These are phyloP conservation scores for Trichophyton benhamiae DNA, from an alignment of 2,329 filamentous ascomycete genomes.

Conservation along the genomic window DNA sequence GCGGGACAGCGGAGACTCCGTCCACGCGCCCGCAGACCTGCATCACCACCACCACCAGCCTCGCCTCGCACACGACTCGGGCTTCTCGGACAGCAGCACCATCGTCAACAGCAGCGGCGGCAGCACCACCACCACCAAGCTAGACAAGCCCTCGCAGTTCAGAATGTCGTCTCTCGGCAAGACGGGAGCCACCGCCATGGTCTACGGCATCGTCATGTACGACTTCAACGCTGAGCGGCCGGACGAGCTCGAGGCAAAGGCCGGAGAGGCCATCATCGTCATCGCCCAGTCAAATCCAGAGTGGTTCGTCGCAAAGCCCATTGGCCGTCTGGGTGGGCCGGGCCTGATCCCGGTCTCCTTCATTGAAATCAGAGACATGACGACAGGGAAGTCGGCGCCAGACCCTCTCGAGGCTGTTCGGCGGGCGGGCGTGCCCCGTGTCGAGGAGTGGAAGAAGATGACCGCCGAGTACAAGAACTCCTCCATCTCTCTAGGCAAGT, in stretches of 20 bases:
- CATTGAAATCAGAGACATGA: slow-evolving; percentile 91
- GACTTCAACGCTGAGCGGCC: slow-evolving; percentile 89
- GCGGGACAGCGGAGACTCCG: slow-evolving; percentile 66
- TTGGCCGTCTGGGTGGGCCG: slow-evolving; percentile 86
- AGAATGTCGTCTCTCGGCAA: slow-evolving; percentile 40
- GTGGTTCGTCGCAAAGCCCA: slow-evolving; percentile 99
- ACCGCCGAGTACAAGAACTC: slow-evolving; percentile 98
- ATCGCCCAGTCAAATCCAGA: slow-evolving; percentile 97
- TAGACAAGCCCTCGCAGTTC: slow-evolving; percentile 21
- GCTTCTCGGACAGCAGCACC: slow-evolving; percentile 56
- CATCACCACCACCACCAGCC: slow-evolving; percentile 16
- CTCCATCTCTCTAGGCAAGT: slow-evolving; percentile 90
- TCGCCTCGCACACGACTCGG: slow-evolving; percentile 73
- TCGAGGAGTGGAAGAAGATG: slow-evolving; percentile 99
- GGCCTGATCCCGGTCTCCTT: slow-evolving; percentile 94
- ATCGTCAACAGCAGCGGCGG: slow-evolving; percentile 15
- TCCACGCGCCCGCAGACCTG: slow-evolving; percentile 35
- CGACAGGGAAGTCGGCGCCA: slow-evolving; percentile 64
- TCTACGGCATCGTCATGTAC: slow-evolving; percentile 94
- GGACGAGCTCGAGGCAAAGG: slow-evolving; percentile 92
- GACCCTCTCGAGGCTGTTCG: slow-evolving; percentile 77
- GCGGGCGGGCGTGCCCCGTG: slow-evolving; percentile 78
- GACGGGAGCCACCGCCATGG: slow-evolving; percentile 58
- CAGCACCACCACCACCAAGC: slow-evolving; percentile 26
- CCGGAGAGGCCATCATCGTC: slow-evolving; percentile 92